Evolutionary conservation across 2,329 filamentous ascomycete genomes (phyloP).

Genomic region (Venturia effusa): DNA sequence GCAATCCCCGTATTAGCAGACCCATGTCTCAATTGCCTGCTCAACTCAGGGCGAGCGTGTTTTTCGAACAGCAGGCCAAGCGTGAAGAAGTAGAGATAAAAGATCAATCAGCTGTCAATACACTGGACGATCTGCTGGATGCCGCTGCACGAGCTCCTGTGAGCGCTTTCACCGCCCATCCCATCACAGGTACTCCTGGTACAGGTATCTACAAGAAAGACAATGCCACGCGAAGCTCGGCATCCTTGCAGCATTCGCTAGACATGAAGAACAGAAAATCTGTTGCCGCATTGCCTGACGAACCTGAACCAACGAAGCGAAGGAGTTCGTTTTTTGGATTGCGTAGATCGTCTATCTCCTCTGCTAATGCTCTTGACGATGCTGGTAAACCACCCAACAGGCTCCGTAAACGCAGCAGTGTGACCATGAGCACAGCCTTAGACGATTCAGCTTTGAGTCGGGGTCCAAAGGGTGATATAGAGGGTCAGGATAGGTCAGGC

Average conservation of each 20-base stretch:
- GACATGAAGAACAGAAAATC: conserved; percentile 3
- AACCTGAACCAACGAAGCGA: conserved; percentile 1
- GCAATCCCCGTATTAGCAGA: conserved; percentile 26
- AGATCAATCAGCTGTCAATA: conserved; percentile 75
- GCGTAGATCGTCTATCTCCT: conserved; percentile 19
- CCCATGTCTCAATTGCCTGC: conserved; percentile 54
- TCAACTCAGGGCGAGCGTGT: conserved; percentile 80
- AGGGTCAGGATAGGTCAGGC: neutral
- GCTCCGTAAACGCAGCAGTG: conserved; percentile 29
- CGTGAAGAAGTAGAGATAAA: conserved; percentile 45
- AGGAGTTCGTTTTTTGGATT: conserved; percentile 12
- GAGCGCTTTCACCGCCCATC: conserved; percentile 82
- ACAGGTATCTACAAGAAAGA: conserved; percentile 13
- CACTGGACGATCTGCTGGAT: conserved; percentile 83
- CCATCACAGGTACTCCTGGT: conserved; percentile 66
- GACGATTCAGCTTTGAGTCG: conserved; percentile 12
- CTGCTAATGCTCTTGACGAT: conserved; percentile 14
- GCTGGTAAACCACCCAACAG: conserved; percentile 28
- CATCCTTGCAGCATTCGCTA: neutral
- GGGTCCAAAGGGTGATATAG: conserved; percentile 9
- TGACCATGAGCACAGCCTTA: conserved; percentile 16
- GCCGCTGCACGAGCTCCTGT: conserved; percentile 82
- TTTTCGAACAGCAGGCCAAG: conserved; percentile 63
- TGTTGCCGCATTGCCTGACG: neutral
- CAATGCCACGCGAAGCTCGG: conserved; percentile 9